Evolutionary conservation across 2,329 filamentous ascomycete genomes (phyloP).

Genomic region (Arthrocladium fulminans): DNA sequence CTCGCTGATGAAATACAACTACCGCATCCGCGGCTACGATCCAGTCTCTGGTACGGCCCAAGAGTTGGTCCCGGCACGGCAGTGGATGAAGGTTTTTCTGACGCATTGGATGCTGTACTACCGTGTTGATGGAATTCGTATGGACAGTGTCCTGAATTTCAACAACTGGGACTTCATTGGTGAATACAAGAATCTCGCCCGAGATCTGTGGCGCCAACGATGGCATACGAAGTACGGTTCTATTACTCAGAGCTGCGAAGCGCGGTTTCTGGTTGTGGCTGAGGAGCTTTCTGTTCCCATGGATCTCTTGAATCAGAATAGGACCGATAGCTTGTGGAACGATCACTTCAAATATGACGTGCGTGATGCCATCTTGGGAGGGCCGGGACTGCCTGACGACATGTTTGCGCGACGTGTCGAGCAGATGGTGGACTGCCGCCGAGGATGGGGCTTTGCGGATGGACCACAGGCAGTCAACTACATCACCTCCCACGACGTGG

Average conservation of each 20-base stretch:
- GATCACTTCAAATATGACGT: not conserved
- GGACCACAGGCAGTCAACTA: not conserved
- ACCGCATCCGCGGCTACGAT: not conserved
- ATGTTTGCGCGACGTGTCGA: not conserved
- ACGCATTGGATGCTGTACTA: not conserved
- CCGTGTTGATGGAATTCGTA: not conserved
- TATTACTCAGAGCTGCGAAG: not conserved
- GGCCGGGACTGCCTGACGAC: not conserved
- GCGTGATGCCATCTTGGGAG: not conserved
- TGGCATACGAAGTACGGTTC: not conserved
- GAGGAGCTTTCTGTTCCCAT: not conserved
- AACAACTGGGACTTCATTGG: slow-evolving; percentile 3
- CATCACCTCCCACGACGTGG: not conserved
- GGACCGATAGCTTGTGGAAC: not conserved
- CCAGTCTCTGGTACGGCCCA: not conserved
- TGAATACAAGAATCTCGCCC: not conserved
- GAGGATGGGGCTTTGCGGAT: not conserved
- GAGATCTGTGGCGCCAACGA: not conserved
- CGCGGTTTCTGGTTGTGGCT: not conserved
- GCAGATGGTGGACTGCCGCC: not conserved
- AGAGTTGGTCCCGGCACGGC: not conserved
- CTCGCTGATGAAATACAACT: not conserved
- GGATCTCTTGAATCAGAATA: not conserved
- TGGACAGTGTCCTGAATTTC: slow-evolving; percentile 3
- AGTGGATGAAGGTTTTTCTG: not conserved